A percentile compares a stretch with the other conserved stretches of the same genome.
Evolutionary conservation across 2,329 filamentous ascomycete genomes (phyloP).

Genomic region (Aureobasidium mangrovei): DNA sequence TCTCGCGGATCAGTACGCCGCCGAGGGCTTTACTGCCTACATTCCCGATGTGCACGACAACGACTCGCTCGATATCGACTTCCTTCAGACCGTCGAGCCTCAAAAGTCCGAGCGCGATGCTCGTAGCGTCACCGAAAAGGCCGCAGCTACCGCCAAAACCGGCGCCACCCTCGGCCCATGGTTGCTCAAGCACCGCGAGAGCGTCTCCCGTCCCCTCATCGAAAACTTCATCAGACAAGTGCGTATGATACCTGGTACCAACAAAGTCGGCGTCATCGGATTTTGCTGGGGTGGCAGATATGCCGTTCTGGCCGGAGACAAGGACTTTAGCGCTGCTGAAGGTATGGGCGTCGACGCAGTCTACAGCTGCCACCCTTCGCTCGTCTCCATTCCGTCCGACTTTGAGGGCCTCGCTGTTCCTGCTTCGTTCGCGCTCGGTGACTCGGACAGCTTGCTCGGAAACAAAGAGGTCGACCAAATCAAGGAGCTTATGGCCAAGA

Average conservation of each 20-base stretch:
- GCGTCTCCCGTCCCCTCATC: conserved; percentile 34
- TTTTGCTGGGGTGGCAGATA: conserved; percentile 42
- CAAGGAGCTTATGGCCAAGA: conserved; percentile 33
- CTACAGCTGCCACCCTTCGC: conserved; percentile 34
- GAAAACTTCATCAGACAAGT: conserved; percentile 35
- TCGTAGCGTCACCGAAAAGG: conserved; percentile 31
- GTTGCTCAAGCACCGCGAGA: conserved; percentile 37
- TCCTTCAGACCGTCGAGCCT: conserved; percentile 36
- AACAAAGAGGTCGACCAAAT: conserved; percentile 32
- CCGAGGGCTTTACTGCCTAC: conserved; percentile 38
- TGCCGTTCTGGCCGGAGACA: conserved; percentile 28
- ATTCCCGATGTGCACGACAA: conserved; percentile 37
- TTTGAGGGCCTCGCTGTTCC: conserved; percentile 34
- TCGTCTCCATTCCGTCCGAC: conserved; percentile 35
- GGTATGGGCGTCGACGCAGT: conserved; percentile 33
- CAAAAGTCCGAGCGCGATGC: conserved; percentile 31
- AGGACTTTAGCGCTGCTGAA: conserved; percentile 19
- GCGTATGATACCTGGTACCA: conserved; percentile 30
- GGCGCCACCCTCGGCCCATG: conserved; percentile 35
- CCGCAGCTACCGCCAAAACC: conserved; percentile 33
- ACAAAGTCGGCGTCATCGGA: conserved; percentile 39
- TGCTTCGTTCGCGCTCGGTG: conserved; percentile 33
- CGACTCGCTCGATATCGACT: conserved; percentile 33
- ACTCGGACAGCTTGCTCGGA: conserved; percentile 35
- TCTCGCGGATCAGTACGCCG: conserved; percentile 41